phyloP scores from a whole-genome alignment of 306 rosid species.

The Prunus campanulata region DNA sequence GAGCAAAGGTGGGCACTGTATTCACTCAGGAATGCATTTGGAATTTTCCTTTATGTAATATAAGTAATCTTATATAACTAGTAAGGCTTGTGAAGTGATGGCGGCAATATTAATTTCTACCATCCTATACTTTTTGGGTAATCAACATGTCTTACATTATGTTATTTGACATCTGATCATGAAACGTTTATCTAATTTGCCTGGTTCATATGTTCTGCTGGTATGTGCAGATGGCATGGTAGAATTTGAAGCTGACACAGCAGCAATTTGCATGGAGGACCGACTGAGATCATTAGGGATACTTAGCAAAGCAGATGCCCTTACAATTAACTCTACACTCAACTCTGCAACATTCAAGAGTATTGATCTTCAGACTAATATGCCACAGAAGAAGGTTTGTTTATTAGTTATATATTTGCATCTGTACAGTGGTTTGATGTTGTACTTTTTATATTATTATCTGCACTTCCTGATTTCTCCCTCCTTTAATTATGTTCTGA shows the following conservation, averaged over 20 bases:
- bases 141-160: not conserved
- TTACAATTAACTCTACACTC: constrained; percentile 32
- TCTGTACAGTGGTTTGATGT: constrained; percentile 6
- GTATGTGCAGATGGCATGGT: constrained; percentile 54
- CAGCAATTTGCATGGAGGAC: constrained; percentile 68
- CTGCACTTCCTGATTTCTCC: not conserved
- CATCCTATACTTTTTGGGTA: not conserved
- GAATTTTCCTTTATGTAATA: not conserved
- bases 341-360: constrained; percentile 49
- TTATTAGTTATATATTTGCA: not conserved
- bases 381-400: constrained; percentile 65
- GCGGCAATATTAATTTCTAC: not conserved
- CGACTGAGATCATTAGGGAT: constrained; percentile 61
- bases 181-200: not conserved
- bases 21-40: not conserved
- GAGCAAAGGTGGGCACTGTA: constrained; percentile 44
- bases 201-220: constrained; percentile 21
- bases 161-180: constrained; percentile 16
- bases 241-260: constrained; percentile 37
- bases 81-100: not conserved
- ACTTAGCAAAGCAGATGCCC: constrained; percentile 49
- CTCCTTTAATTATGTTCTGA: not conserved
- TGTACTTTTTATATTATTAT: not conserved
- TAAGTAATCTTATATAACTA: not conserved
- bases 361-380: constrained; percentile 52